Evolutionary conservation across 78 protist species (phyloP).

Genomic region (Blattamonas nauphoetae): DNA sequence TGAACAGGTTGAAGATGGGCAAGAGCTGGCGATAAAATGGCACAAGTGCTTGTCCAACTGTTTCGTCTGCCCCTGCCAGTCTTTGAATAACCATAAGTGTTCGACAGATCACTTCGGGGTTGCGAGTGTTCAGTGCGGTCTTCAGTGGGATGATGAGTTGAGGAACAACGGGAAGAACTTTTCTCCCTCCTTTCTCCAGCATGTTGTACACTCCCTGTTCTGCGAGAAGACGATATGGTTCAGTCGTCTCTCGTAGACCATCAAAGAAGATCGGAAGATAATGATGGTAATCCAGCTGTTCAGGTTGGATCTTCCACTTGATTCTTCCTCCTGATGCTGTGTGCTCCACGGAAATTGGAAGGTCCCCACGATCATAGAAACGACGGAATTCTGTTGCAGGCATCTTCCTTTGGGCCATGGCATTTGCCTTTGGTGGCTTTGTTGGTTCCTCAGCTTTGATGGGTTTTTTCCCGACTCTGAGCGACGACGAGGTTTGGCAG

Average conservation of each 20-base stretch:
- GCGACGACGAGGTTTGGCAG: background rate
- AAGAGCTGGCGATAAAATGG: conserved; percentile 84
- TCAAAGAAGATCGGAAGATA: conserved; percentile 85
- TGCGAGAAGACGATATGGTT: conserved; percentile 78
- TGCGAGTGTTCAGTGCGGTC: conserved; percentile 77
- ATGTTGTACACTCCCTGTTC: conserved; percentile 57
- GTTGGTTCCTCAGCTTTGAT: background rate
- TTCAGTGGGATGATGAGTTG: conserved; percentile 85
- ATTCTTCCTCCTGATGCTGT: conserved; percentile 44
- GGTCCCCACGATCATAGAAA: conserved; percentile 83
- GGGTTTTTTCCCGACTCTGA: background rate
- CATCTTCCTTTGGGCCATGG: background rate
- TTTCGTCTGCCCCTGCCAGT: conserved; percentile 60
- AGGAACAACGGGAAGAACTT: conserved; percentile 74
- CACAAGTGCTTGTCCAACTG: conserved; percentile 73
- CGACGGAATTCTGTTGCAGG: conserved; percentile 54
- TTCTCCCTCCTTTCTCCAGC: conserved; percentile 58
- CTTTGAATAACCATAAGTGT: conserved; percentile 65
- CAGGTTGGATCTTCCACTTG: conserved; percentile 69
- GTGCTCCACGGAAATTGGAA: conserved; percentile 72
- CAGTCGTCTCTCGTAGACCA: conserved; percentile 72
- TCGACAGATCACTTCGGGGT: conserved; percentile 58
- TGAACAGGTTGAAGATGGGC: conserved; percentile 76
- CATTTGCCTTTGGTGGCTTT: background rate
- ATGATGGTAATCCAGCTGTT: conserved; percentile 82